Evolutionary conservation across 2,329 filamentous ascomycete genomes (phyloP).

Genomic region (Xylaria polymorpha): DNA sequence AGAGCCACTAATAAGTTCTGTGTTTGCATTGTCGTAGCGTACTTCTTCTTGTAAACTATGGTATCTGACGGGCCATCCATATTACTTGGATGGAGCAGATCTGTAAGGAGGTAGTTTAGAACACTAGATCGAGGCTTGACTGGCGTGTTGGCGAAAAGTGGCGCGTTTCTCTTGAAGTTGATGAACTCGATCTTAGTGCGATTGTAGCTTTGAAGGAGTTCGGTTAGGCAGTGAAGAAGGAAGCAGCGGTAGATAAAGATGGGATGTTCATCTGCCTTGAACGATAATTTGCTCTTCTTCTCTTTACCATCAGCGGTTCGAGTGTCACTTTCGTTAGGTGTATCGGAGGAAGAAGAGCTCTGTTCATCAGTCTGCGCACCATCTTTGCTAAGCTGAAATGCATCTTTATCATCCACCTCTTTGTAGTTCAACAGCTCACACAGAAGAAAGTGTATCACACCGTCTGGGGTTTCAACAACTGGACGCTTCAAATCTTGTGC

Average conservation of each 20-base stretch:
- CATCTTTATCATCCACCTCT: slow-evolving; percentile 88
- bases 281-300: slow-evolving; percentile 78
- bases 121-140: slow-evolving; percentile 94
- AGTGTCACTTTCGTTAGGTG: slow-evolving; percentile 42
- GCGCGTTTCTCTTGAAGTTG: slow-evolving; percentile 94
- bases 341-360: slow-evolving; percentile 51
- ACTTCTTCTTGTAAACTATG: slow-evolving; percentile 82
- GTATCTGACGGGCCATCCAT: slow-evolving; percentile 77
- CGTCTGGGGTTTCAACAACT: slow-evolving; percentile 90
- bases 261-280: slow-evolving; percentile 92
- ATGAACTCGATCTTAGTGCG: slow-evolving; percentile 98
- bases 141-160: slow-evolving; percentile 84
- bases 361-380: slow-evolving; percentile 52
- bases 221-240: slow-evolving; percentile 88
- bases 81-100: slow-evolving; percentile 73
- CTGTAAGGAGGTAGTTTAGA: slow-evolving; percentile 91
- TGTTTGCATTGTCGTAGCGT: slow-evolving; percentile 85
- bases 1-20: slow-evolving; percentile 88
- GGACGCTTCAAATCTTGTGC: slow-evolving; percentile 79
- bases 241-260: slow-evolving; percentile 98
- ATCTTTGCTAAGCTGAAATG: slow-evolving; percentile 58
- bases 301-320: slow-evolving; percentile 58
- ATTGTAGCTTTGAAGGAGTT: slow-evolving; percentile 91
- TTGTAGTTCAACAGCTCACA: slow-evolving; percentile 92
- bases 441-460: slow-evolving; percentile 93